A percentile compares a stretch with the other conserved stretches of the same genome.
Conservation (phyloP, 1,284 basidiomycete genomes). For the Mycena sp. region DNA sequence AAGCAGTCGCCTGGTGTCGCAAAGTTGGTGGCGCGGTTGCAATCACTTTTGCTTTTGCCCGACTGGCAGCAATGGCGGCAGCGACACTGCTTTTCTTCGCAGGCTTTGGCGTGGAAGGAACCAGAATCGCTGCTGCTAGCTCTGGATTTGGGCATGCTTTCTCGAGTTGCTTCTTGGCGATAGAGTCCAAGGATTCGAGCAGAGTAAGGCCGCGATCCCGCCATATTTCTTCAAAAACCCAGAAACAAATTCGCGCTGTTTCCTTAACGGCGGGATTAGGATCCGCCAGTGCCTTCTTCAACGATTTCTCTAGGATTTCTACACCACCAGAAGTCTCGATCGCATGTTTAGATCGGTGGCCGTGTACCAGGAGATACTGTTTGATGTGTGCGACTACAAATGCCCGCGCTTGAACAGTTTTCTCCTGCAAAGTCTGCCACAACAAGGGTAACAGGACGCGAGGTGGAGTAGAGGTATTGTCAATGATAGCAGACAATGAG, state of each 20-base stretch:
- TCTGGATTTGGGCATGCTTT: conserved; percentile 78
- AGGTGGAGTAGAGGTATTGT: conserved; percentile 77
- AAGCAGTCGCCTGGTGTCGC: conserved; percentile 80
- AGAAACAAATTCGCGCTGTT: conserved; percentile 79
- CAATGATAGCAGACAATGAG: conserved; percentile 75
- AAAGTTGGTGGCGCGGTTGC: conserved; percentile 80
- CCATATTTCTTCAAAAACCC: conserved; percentile 86
- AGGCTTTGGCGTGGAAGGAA: conserved; percentile 58
- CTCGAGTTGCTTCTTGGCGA: conserved; percentile 85
- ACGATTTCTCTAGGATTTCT: conserved; percentile 74
- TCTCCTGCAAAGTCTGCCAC: conserved; percentile 83
- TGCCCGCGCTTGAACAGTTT: conserved; percentile 83
- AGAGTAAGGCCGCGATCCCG: conserved; percentile 71
- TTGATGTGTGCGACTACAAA: conserved; percentile 77
- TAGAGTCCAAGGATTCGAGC: conserved; percentile 74
- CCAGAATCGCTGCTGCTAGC: conserved; percentile 47
- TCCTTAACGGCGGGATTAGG: conserved; percentile 85
- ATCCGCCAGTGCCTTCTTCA: conserved; percentile 82
- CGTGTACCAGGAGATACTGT: conserved; percentile 78
- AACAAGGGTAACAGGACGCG: conserved; percentile 77
- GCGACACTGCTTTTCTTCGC: conserved; percentile 81
- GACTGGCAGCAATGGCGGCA: conserved; percentile 83
- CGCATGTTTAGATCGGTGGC: conserved; percentile 62
- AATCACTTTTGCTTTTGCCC: conserved; percentile 85
- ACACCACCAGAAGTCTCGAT: conserved; percentile 76